phyloP scores from a whole-genome alignment of 1,139 yeast genomes.

The Lodderomyces parapsilosis region DNA sequence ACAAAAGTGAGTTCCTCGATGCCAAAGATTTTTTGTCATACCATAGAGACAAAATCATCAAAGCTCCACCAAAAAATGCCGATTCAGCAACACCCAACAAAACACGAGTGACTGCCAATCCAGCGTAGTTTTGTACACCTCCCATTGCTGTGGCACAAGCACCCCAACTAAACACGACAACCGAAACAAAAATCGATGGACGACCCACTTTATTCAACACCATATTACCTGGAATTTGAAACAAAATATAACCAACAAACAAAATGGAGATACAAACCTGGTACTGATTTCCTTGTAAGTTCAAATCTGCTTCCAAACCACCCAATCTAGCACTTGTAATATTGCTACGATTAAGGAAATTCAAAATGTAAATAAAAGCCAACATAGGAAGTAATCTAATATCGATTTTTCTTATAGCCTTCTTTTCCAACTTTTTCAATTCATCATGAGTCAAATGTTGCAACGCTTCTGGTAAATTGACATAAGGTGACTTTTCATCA shows the following conservation, averaged over 20 bases:
- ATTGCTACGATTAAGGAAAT: constrained; percentile 58
- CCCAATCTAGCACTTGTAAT: constrained; percentile 63
- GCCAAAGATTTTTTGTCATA: constrained; percentile 48
- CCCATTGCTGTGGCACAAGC: constrained; percentile 43
- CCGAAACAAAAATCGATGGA: constrained; percentile 51
- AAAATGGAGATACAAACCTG: constrained; percentile 56
- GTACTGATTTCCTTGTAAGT: constrained; percentile 48
- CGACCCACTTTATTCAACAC: constrained; percentile 47
- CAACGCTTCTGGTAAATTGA: constrained; percentile 32
- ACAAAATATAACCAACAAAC: constrained; percentile 59
- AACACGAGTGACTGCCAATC: constrained; percentile 33
- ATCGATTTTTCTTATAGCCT: constrained; percentile 49
- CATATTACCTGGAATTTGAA: constrained; percentile 58
- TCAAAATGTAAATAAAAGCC: constrained; percentile 48
- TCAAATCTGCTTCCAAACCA: constrained; percentile 52
- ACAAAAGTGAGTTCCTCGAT: constrained; percentile 56
- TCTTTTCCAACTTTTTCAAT: constrained; percentile 35
- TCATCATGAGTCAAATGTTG: constrained; percentile 34
- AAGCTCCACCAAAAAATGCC: constrained; percentile 56
- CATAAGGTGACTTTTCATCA: constrained; percentile 10
- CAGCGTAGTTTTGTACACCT: constrained; percentile 28
- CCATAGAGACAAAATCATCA: constrained; percentile 48
- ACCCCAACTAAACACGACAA: constrained; percentile 56
- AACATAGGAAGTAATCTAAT: constrained; percentile 54
- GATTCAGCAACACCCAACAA: constrained; percentile 54